Base-by-base conservation (phyloP, 140 eudicot genomes). In the Flaveria floridana region DNA sequence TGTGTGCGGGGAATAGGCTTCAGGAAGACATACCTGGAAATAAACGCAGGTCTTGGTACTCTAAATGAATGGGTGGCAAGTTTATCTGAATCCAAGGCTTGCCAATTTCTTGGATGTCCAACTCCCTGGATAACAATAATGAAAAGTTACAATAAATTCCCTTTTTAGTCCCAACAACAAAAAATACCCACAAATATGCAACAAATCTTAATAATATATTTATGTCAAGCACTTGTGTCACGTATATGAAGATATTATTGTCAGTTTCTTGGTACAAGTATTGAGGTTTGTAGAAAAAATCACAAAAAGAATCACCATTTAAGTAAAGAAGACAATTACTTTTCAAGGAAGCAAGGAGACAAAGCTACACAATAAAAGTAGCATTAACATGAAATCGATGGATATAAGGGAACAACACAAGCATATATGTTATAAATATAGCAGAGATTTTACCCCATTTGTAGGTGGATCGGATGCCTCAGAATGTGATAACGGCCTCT, bases 11-110 rank as follows among this genome's bases (percentile, higher is more conserved):
- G 37, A 15, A 25, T 20, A 15, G 18, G 47, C 21, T 57, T 28
- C 58, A 6, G 79, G 61, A 79, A 44, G 71, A 37, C 56, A 68
- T 58, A 92, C 98, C 98, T 93, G 78, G 89, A 80, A 71, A 47
- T 80, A 75, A 88, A 87, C 71, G 85, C 84, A 8, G 86, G 85
- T 80, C 79, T 86, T 62, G 91, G 84, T 15, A 83, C 85, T 73
- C 96, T 85, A 71, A 90, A 90, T 23, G 96, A 90, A 82, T 93
- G 95, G 63, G 87, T 78, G 74, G 89, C 88, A 64, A 93, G 90
- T 82, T 88, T 81, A 70, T 89, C 98, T 6, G 93, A 71, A 75
- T 91, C 95, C 80, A 83, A 19, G 66, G 77, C 66, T 41, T 86
- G 91, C 65, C 83, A 78, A 68, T 83, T 93, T 82, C 89, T 90